These are phyloP conservation scores for Chlorella sp. DNA, from an alignment of 139 green algal species.

Conservation along the genomic window DNA sequence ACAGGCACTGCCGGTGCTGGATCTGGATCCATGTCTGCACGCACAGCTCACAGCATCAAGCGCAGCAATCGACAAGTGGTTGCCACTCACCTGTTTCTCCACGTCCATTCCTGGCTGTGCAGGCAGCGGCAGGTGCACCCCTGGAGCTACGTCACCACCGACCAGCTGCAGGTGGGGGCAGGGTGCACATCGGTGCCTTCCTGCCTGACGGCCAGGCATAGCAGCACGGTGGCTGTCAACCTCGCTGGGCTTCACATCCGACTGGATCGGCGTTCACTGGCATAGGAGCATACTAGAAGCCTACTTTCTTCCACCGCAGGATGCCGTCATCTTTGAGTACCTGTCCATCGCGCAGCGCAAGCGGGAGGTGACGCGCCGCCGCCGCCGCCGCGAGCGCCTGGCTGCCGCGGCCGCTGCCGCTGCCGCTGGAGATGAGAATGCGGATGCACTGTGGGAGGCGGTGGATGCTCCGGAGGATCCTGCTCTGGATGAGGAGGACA, in stretches of 20 bases:
- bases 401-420: constrained; percentile 4
- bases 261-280: no score
- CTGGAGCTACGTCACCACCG: constrained; percentile 30
- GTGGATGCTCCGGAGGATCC: neutral
- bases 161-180: constrained; percentile 25
- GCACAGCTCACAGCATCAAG: neutral
- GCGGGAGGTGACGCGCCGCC: neutral
- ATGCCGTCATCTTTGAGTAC: constrained; percentile 9
- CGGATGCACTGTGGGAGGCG: neutral
- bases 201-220: no score
- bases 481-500: neutral
- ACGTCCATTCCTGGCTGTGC: no score
- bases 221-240: no score
- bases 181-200: no score
- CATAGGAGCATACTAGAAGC: no score
- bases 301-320: no score
- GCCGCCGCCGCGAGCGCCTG: neutral
- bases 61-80: neutral
- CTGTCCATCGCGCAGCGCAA: constrained; percentile 16
- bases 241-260: no score
- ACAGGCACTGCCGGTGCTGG: no score
- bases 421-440: no score
- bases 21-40: no score
- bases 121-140: constrained; percentile 9
- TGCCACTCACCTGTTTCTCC: no score